Evolutionary conservation across 352 stramenopile species (phyloP), one percentile per base, ranked within the genome.

Genomic region (Globisporangium megalacanthum): DNA sequence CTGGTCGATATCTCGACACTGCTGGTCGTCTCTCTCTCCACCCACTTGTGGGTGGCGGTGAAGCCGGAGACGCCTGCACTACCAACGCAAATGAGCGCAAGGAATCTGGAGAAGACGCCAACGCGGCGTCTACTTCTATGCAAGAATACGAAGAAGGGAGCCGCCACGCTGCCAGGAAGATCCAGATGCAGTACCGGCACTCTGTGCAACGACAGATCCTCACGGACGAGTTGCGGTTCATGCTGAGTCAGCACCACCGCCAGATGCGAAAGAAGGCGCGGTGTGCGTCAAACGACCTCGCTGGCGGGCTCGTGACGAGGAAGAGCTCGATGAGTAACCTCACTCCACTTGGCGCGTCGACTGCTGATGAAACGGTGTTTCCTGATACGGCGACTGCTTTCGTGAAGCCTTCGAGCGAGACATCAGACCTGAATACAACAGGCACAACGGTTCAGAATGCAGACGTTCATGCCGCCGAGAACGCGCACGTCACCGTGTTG

Each of bases 171-270:
- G 17, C 19, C 11, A 29, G 13, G 20, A 56, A 20, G 20, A 77
- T 82, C 22, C 70, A 79, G 65, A 51, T 47, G 3, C 73, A 77
- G 42, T 82, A 79, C 52, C 70, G 68, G 46, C 66, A 58, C 29
- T 77, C 74, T 54, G 37, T 58, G 13, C 59, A 57, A 5, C 65
- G 72, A 5, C 61, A 68, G 47, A 29, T 77, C 2, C 44, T 82
- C 36, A 19, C 65, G 9, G 72, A 77, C 19, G 70, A 82, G 48
- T 58, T 82, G 11, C 65, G 54, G 7, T 82, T 77, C 46, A 42
- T 77, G n/a, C 29, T 79, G 42, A 64, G 56, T 17, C 66, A 77
- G 20, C 55, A 79, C 14, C 57, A 62, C 13, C 70, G 72, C 0
- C 60, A 77, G 22, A 39, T 52, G 33, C 52, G 68, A 11, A 68